Conservation (phyloP, 257 asterid species). For the Solanum virginianum region DNA sequence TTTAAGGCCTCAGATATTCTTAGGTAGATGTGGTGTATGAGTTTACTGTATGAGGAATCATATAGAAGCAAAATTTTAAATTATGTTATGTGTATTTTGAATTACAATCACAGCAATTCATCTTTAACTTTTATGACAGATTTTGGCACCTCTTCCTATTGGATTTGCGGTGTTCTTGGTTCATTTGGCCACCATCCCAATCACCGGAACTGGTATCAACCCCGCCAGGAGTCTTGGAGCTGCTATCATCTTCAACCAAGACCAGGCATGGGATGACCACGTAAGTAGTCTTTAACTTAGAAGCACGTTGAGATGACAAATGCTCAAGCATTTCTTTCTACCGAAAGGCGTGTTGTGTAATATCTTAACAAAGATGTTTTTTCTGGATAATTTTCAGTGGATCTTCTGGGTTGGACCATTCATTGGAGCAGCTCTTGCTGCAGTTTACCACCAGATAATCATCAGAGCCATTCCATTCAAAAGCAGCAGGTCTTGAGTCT, state of each 20-base stretch:
- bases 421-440: slow-evolving; percentile 58
- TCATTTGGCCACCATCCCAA: slow-evolving; percentile 75
- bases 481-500: slow-evolving; percentile 19
- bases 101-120: background rate
- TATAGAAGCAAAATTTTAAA: background rate
- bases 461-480: slow-evolving; percentile 61
- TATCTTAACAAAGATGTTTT: background rate
- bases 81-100: background rate
- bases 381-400: background rate
- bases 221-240: slow-evolving; percentile 79
- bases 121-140: slow-evolving; percentile 4
- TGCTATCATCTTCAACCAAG: slow-evolving; percentile 45
- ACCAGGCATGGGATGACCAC: slow-evolving; percentile 36
- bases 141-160: slow-evolving; percentile 47
- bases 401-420: slow-evolving; percentile 63
- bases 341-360: background rate
- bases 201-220: slow-evolving; percentile 76
- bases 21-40: background rate
- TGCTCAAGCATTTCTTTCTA: background rate
- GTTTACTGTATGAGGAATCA: background rate
- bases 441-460: slow-evolving; percentile 45
- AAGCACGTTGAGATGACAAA: background rate
- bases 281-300: slow-evolving; percentile 14
- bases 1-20: too few relatives aligned
- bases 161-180: slow-evolving; percentile 70